Percentiles rank a stretch among this genome's conserved stretches.
These are phyloP conservation scores for Hyaloscypha hepaticicola DNA, from an alignment of 495 filamentous ascomycete genomes.

Conservation along the genomic window DNA sequence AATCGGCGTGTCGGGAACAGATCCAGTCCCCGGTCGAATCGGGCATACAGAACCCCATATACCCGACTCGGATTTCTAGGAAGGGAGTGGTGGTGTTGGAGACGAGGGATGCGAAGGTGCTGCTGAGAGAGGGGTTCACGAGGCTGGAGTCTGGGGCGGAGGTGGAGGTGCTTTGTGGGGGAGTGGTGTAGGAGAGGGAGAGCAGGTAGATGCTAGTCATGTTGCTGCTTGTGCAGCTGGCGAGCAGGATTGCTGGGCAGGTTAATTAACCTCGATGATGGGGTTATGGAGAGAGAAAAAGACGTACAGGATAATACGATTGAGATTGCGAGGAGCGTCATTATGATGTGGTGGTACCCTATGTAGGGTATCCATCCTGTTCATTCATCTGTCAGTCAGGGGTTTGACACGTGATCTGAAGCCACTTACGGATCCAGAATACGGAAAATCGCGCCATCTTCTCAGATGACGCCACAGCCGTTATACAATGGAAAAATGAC, in stretches of 20 bases:
- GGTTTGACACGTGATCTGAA: neutral
- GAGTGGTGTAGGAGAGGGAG: slow-evolving; percentile 57
- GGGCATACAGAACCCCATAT: slow-evolving; percentile 69
- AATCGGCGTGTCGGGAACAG: slow-evolving; percentile 73
- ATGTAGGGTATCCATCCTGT: slow-evolving; percentile 84
- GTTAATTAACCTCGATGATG: neutral
- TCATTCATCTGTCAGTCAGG: neutral
- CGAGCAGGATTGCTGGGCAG: neutral
- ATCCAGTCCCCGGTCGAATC: slow-evolving; percentile 63
- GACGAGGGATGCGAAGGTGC: neutral
- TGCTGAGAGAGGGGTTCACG: neutral
- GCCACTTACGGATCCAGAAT: neutral
- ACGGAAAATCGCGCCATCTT: no score
- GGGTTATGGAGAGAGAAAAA: neutral
- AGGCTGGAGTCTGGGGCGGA: neutral
- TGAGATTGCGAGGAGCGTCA: slow-evolving; percentile 88
- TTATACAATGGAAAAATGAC: neutral
- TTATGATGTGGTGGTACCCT: slow-evolving; percentile 95
- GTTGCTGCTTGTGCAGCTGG: slow-evolving; percentile 68
- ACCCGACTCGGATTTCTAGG: slow-evolving; percentile 60
- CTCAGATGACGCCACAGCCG: no score
- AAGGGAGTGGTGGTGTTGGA: neutral
- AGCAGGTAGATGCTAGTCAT: slow-evolving; percentile 76
- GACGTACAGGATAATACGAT: slow-evolving; percentile 90
- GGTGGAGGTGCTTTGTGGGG: neutral